Evolutionary conservation across 331 rosid species (phyloP).

Genomic region (Prunus yedoensis): DNA sequence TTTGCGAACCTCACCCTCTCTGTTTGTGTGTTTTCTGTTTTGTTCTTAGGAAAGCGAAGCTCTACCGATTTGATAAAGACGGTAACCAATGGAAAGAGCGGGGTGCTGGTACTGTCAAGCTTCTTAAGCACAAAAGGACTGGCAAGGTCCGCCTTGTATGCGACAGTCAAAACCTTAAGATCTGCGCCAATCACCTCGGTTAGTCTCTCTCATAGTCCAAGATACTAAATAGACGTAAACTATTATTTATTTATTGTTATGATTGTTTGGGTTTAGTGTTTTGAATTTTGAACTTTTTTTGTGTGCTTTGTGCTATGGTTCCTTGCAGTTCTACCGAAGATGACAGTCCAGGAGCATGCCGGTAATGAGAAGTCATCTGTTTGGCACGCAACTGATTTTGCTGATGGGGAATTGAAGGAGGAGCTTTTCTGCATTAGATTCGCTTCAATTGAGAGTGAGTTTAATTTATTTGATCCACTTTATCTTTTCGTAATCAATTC

Average conservation of each 20-base stretch:
- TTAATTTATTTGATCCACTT: not conserved
- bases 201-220: slow-evolving; percentile 3
- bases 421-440: slow-evolving; percentile 96
- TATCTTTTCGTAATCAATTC: not conserved
- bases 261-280: slow-evolving; percentile 4
- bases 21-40: no score
- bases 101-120: no score
- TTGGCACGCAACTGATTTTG: slow-evolving; percentile 93
- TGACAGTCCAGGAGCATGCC: slow-evolving; percentile 89
- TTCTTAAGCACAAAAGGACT: slow-evolving; percentile 47
- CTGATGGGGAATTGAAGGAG: slow-evolving; percentile 92
- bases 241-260: not conserved
- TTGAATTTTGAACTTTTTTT: not conserved
- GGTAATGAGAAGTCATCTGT: slow-evolving; percentile 93
- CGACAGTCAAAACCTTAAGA: slow-evolving; percentile 96
- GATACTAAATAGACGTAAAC: no score
- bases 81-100: no score
- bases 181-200: slow-evolving; percentile 97
- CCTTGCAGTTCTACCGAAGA: slow-evolving; percentile 63
- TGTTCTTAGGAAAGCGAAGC: no score
- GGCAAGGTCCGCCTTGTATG: slow-evolving; percentile 96
- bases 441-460: slow-evolving; percentile 89
- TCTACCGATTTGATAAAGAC: no score
- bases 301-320: not conserved
- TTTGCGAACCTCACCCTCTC: no score